Evolutionary conservation across 83 land plant genomes (phyloP).

Genomic region (Isoetes engelmannii): DNA sequence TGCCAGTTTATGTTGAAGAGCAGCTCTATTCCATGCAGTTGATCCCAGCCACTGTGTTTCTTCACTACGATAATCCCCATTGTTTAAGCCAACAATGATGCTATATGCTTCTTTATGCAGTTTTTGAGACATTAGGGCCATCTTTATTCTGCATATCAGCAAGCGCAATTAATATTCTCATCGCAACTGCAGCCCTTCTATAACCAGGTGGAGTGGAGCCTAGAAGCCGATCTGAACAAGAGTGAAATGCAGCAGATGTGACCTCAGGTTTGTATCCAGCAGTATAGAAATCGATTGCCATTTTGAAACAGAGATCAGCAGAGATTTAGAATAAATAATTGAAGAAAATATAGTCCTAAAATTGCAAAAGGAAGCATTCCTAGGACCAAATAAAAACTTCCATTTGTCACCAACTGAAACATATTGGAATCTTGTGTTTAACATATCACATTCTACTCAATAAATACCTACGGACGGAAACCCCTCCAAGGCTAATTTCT

Average conservation of each 20-base stretch:
- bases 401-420: too few species aligned
- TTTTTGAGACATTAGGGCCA: slow-evolving; percentile 34
- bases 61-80: slow-evolving; percentile 63
- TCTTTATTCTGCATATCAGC: slow-evolving; percentile 33
- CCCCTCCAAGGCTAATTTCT: too few species aligned
- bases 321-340: too few species aligned
- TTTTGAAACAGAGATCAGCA: too few species aligned
- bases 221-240: slow-evolving; percentile 51
- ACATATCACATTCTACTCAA: too few species aligned
- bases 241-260: slow-evolving; percentile 46
- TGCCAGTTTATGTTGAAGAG: slow-evolving; percentile 44
- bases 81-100: slow-evolving; percentile 60
- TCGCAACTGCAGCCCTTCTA: slow-evolving; percentile 36
- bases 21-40: slow-evolving; percentile 84
- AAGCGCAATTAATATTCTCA: slow-evolving; percentile 53
- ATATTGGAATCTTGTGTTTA: too few species aligned
- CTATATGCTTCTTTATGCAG: slow-evolving; percentile 67
- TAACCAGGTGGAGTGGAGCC: slow-evolving; percentile 64
- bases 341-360: too few species aligned
- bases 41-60: slow-evolving; percentile 90
- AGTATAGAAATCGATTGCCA: slow-evolving; percentile 52
- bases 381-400: too few species aligned
- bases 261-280: slow-evolving; percentile 47
- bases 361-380: too few species aligned
- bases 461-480: too few species aligned